These are phyloP conservation scores for Talaromyces rugulosus DNA, from an alignment of 2,329 filamentous ascomycete genomes.

Conservation along the genomic window DNA sequence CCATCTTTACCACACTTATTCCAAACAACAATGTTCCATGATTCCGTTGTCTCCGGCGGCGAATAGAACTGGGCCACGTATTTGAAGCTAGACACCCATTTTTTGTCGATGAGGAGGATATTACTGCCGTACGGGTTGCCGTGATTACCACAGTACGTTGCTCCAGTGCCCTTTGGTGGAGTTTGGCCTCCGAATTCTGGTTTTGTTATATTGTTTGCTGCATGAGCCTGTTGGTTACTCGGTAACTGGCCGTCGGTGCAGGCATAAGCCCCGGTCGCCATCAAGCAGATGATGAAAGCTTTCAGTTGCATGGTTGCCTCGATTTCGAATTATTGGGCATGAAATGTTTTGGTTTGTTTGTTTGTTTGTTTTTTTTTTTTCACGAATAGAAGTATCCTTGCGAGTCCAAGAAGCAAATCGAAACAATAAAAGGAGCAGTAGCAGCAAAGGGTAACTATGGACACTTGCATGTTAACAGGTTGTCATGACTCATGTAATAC, in stretches of 20 bases:
- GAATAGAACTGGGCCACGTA: constrained; percentile 27
- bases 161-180: constrained; percentile 14
- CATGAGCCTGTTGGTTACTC: constrained; percentile 19
- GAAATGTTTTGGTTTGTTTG: not conserved
- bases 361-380: not conserved
- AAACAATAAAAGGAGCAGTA: not conserved
- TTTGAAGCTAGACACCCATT: constrained; percentile 30
- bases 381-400: not conserved
- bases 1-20: constrained; percentile 34
- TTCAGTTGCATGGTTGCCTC: not conserved
- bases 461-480: not conserved
- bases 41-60: constrained; percentile 22
- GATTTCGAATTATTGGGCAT: not conserved
- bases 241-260: constrained; percentile 36
- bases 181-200: constrained; percentile 25
- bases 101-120: constrained; percentile 31
- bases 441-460: not conserved
- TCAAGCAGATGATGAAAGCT: constrained; percentile 28
- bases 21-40: constrained; percentile 35
- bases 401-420: not conserved
- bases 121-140: constrained; percentile 37
- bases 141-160: constrained; percentile 30
- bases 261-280: constrained; percentile 30
- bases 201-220: constrained; percentile 8
- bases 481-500: too few relatives aligned